Base-by-base conservation (phyloP, 768 basidiomycete genomes). In the Phlebiopsis flavidoalba region DNA sequence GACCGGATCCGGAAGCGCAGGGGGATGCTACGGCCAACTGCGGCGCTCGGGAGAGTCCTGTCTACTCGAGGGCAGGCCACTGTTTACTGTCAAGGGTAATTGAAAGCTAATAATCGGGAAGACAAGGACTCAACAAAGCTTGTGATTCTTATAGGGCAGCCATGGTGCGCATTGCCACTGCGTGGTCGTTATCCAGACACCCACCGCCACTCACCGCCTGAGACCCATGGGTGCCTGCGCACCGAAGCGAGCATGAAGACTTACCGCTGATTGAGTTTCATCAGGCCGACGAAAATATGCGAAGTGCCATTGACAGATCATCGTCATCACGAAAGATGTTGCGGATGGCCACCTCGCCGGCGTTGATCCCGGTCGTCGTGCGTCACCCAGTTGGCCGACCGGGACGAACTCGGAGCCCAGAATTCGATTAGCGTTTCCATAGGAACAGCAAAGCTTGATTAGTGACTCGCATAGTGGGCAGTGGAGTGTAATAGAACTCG, bases 21-120 rank as follows among this genome's bases (percentile, higher is more conserved):
- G n/a, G n/a, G 36, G 43, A 26, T 43, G 59, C 53, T 60, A 21
- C 37, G 58, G 36, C 58, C 54, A 26, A 35, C 11, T n/a, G 17
- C 48, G 26, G 57, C 57, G 46, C 46, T 46, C 57, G 46, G n/a
- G 46, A 53, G 57, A 24, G 45, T 49, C 46, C 36, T 49, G 57
- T 5, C n/a, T n/a, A 36, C 19, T 7, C 17, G 43, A 43, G 15
- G 15, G 21, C 11, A 11, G 55, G 43, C 52, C 12, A 43, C 40
- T 43, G 11, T 43, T 43, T 8, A 12, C 36, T 46, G 55, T 47
- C 46, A 37, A n/a, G 14, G 17, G 57, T 48, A 8, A 33, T 31
- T 31, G 26, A 31, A 31, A 31, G 26, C 3, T 31, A 31, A 31
- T 31, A 31, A 46, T 55, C 54, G 43, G 43, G 26, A 47, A 15